Percentiles rank a stretch among this genome's conserved stretches.
Conservation (phyloP, 805 yeast genomes). For the Yamadazyma olivae region DNA sequence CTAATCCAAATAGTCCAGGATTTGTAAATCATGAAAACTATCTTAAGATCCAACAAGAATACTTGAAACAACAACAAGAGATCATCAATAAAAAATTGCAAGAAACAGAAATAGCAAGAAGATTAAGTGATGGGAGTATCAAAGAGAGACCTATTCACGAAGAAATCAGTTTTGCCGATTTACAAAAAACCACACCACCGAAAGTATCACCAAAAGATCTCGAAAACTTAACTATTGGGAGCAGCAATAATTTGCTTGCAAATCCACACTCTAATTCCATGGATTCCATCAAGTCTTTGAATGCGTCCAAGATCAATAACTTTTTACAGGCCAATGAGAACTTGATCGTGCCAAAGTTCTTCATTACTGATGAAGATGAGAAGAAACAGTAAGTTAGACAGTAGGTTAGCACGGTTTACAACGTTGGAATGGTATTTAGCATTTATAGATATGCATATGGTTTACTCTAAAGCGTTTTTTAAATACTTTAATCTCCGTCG, state of each 20-base stretch:
- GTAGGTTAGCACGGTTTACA: too few species aligned
- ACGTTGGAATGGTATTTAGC: too few species aligned
- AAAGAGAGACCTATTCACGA: too few species aligned
- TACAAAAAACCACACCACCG: not conserved
- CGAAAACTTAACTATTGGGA: conserved; percentile 1
- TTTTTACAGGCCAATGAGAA: conserved; percentile 14
- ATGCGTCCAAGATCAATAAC: conserved; percentile 10
- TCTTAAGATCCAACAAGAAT: conserved; percentile 35
- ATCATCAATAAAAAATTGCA: conserved; percentile 17
- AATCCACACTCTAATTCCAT: conserved; percentile 10
- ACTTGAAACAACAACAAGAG: conserved; percentile 35
- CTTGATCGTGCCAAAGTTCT: conserved; percentile 12
- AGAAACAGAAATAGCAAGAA: conserved; percentile 5
- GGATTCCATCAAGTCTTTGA: conserved; percentile 8
- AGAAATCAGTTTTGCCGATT: too few species aligned
- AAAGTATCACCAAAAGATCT: not conserved
- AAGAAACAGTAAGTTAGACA: too few species aligned
- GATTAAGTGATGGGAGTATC: not conserved
- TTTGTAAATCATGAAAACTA: conserved; percentile 29
- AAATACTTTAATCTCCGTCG: too few species aligned
- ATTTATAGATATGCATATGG: too few species aligned
- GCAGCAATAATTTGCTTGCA: conserved; percentile 2
- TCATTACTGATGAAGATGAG: conserved; percentile 13
- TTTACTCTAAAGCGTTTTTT: too few species aligned
- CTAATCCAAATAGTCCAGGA: conserved; percentile 12